These are phyloP conservation scores for Shiraia sp. DNA, from an alignment of 2,329 filamentous ascomycete genomes.

Conservation along the genomic window DNA sequence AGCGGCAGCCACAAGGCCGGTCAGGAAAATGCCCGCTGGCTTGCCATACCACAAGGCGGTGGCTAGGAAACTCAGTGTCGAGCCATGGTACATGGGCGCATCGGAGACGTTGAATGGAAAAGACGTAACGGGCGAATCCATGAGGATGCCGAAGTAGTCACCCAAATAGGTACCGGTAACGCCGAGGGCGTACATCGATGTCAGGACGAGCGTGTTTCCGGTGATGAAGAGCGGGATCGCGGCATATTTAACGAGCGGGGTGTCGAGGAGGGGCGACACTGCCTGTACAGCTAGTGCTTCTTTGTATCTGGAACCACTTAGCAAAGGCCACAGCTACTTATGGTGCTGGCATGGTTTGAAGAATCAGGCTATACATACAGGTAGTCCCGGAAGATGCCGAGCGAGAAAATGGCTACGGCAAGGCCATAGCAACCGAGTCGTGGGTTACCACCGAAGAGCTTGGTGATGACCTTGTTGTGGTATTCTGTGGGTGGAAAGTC, in stretches of 20 bases:
- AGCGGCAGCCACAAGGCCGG: constrained; percentile 71
- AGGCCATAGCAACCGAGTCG: constrained; percentile 87
- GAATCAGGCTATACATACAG: constrained; percentile 40
- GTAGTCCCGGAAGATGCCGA: constrained; percentile 83
- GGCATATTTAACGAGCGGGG: constrained; percentile 61
- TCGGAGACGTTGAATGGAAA: constrained; percentile 94
- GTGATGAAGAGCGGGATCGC: constrained; percentile 72
- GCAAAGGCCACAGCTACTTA: neutral
- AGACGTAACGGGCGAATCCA: constrained; percentile 90
- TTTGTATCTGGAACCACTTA: constrained; percentile 68
- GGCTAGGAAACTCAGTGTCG: constrained; percentile 88
- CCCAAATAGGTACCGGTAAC: constrained; percentile 95
- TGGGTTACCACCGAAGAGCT: constrained; percentile 77
- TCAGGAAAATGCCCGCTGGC: constrained; percentile 81
- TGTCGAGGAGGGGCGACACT: constrained; percentile 71
- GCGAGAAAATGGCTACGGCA: constrained; percentile 83
- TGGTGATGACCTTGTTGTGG: constrained; percentile 84
- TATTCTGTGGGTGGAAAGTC: constrained; percentile 67
- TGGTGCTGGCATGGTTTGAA: neutral
- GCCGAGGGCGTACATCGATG: constrained; percentile 88
- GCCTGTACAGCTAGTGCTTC: constrained; percentile 77
- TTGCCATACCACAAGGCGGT: constrained; percentile 83
- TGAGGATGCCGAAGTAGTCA: constrained; percentile 98
- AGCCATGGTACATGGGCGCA: constrained; percentile 96
- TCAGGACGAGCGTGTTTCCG: constrained; percentile 84